Percentiles rank a stretch among this genome's conserved stretches.
Evolutionary conservation across 2,329 filamentous ascomycete species (phyloP).

Genomic region (Epichloe glyceriae): DNA sequence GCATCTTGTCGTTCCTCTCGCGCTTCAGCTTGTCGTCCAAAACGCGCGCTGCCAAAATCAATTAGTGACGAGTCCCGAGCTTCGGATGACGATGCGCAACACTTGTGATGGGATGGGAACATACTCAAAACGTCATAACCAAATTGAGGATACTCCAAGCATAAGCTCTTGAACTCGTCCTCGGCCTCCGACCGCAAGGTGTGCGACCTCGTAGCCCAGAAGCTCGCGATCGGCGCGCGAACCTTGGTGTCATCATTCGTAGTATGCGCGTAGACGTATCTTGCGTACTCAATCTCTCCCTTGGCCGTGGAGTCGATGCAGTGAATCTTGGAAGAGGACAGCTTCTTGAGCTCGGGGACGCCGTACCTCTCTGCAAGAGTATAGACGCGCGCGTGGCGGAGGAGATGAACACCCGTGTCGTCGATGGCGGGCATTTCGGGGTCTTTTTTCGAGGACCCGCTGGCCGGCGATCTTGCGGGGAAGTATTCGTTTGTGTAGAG

Average conservation of each 20-base stretch:
- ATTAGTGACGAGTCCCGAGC: slow-evolving; percentile 5
- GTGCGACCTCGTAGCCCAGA: slow-evolving; percentile 75
- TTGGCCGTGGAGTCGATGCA: slow-evolving; percentile 76
- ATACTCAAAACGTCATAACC: slow-evolving; percentile 81
- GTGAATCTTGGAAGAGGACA: slow-evolving; percentile 84
- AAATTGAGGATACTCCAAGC: slow-evolving; percentile 82
- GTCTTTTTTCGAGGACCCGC: slow-evolving; percentile 56
- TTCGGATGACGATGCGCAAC: not conserved
- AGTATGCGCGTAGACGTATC: slow-evolving; percentile 78
- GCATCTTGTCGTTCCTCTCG: slow-evolving; percentile 47
- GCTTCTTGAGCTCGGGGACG: slow-evolving; percentile 52
- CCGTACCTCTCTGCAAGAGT: slow-evolving; percentile 73
- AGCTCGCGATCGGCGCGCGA: slow-evolving; percentile 72
- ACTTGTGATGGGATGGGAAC: slow-evolving; percentile 14
- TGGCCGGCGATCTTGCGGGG: slow-evolving; percentile 48
- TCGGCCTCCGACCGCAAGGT: slow-evolving; percentile 76
- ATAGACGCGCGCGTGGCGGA: slow-evolving; percentile 83
- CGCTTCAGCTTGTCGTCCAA: slow-evolving; percentile 55
- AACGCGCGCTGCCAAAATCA: slow-evolving; percentile 36
- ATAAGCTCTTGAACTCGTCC: slow-evolving; percentile 70
- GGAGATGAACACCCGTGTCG: slow-evolving; percentile 66
- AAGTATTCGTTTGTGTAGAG: slow-evolving; percentile 47
- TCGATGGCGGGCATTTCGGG: slow-evolving; percentile 53
- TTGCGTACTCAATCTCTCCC: slow-evolving; percentile 83
- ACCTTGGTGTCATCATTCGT: slow-evolving; percentile 55